These are phyloP conservation scores for Ziziphus jujuba DNA, from an alignment of 306 rosid genomes.

Conservation along the genomic window DNA sequence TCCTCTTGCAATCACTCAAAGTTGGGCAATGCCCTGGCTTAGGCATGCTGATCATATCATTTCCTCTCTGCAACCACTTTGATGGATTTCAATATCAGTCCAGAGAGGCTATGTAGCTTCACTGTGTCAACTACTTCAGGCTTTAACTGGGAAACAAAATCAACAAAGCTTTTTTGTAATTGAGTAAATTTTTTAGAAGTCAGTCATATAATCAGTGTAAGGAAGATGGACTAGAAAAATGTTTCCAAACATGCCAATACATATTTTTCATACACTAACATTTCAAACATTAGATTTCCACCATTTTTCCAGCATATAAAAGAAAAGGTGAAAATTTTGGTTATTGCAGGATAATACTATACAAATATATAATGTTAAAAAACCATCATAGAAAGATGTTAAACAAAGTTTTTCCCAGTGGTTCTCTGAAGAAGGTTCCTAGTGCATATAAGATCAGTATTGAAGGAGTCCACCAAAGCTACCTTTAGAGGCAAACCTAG, in stretches of 20 bases:
- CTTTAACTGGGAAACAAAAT: background rate
- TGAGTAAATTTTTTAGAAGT: background rate
- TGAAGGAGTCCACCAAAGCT: slow-evolving; percentile 56
- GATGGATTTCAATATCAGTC: slow-evolving; percentile 9
- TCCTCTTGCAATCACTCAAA: too few species aligned
- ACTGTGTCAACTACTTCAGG: background rate
- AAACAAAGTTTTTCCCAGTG: background rate
- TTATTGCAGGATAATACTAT: slow-evolving; percentile 26
- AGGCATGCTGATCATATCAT: background rate
- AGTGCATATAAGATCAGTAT: slow-evolving; percentile 23
- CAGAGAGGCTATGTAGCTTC: slow-evolving; percentile 8
- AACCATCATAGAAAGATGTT: slow-evolving; percentile 15
- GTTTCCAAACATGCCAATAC: background rate
- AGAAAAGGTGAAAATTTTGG: slow-evolving; percentile 15
- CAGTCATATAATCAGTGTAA: background rate
- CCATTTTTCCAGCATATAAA: background rate
- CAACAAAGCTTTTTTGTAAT: background rate
- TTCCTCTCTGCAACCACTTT: background rate
- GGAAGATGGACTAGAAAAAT: background rate
- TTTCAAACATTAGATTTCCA: too few species aligned
- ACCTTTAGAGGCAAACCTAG: slow-evolving; percentile 54
- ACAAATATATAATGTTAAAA: slow-evolving; percentile 23
- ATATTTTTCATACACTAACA: background rate
- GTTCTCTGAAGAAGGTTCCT: slow-evolving; percentile 9
- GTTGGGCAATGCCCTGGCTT: slow-evolving; percentile 1